Evolutionary conservation across 768 basidiomycete species (phyloP).

Genomic region (Artomyces pyxidatus): DNA sequence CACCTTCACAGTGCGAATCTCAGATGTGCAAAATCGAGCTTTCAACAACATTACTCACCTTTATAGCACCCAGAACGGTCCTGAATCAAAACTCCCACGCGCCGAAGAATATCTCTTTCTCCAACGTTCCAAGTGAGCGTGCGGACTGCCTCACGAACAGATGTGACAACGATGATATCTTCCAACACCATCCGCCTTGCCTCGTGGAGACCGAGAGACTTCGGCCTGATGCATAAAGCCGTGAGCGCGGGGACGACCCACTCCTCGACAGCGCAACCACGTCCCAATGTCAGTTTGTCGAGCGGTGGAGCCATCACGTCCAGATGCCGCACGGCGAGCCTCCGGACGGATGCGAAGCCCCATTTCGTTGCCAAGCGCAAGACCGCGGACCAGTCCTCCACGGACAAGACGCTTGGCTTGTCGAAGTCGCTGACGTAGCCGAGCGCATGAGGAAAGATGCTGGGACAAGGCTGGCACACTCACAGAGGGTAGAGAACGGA

Average conservation of each 20-base stretch:
- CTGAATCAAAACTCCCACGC: no score
- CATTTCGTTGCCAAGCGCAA: conserved; percentile 21
- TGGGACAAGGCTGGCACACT: neutral
- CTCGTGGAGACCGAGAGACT: conserved; percentile 3
- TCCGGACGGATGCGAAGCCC: conserved; percentile 22
- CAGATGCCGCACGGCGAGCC: neutral
- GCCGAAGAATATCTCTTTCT: neutral
- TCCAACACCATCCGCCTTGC: conserved; percentile 4
- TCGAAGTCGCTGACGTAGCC: conserved; percentile 3
- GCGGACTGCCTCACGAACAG: conserved; percentile 3
- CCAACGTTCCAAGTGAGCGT: neutral
- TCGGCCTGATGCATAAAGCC: conserved; percentile 1
- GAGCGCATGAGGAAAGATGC: neutral
- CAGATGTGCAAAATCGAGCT: neutral
- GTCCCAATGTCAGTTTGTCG: conserved; percentile 4
- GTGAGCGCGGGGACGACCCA: conserved; percentile 7
- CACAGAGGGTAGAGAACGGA: neutral
- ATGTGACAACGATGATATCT: conserved; percentile 5
- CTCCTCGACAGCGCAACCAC: neutral
- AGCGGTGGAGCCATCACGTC: neutral
- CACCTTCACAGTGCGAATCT: neutral
- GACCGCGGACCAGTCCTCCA: conserved; percentile 19
- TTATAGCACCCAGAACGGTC: no score
- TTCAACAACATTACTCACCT: no score
- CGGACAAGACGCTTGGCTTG: neutral